Evolutionary conservation across 352 stramenopile species (phyloP).

Genomic region (Thraustochytrium sp.): DNA sequence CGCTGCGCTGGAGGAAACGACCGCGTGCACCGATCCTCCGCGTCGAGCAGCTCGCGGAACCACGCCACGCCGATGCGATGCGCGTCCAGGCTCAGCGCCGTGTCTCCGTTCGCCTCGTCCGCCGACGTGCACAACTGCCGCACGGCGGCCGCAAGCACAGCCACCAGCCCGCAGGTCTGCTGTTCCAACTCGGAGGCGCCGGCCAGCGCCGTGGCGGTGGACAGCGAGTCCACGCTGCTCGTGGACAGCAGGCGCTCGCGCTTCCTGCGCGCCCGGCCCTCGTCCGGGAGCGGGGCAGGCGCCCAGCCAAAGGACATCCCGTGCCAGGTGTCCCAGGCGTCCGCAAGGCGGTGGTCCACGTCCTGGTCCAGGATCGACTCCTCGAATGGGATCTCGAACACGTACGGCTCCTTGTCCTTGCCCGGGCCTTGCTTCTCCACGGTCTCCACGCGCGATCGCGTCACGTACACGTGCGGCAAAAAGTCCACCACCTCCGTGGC

Average conservation of each 20-base stretch:
- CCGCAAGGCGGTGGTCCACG: background rate
- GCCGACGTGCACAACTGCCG: background rate
- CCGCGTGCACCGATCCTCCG: background rate
- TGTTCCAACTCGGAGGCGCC: background rate
- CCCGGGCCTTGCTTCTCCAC: background rate
- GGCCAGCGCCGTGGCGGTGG: background rate
- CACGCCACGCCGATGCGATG: background rate
- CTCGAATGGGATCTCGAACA: conserved; percentile 20
- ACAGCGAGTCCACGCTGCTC: background rate
- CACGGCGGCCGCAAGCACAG: background rate
- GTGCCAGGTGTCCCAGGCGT: background rate
- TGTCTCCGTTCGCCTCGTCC: background rate
- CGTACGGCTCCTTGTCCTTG: conserved; percentile 3
- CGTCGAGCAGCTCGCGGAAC: background rate
- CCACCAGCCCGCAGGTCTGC: background rate
- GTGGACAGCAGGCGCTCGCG: background rate
- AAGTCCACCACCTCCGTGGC: background rate
- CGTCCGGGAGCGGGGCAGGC: background rate
- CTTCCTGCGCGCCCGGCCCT: background rate
- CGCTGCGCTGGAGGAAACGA: background rate
- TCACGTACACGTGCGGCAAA: background rate
- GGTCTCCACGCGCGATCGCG: background rate
- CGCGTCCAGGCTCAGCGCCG: background rate
- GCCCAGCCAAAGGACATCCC: background rate
- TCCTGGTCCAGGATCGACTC: background rate